A percentile compares a stretch with the other conserved stretches of the same genome.
Evolutionary conservation across 768 basidiomycete genomes (phyloP).

Genomic region (Omphalotus guepiniiformis): DNA sequence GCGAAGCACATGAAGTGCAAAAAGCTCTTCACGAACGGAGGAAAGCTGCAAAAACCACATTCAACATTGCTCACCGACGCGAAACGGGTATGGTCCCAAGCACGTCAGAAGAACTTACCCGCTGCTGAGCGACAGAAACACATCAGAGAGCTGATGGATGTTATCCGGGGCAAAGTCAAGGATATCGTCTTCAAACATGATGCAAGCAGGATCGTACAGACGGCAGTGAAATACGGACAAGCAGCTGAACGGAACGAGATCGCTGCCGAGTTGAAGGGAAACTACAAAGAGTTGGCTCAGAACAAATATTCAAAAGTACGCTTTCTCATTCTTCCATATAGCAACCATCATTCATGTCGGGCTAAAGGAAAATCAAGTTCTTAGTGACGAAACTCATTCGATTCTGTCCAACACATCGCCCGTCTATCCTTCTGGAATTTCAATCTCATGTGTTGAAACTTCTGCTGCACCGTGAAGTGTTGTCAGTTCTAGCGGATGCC

Average conservation of each 20-base stretch:
- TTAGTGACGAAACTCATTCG: conserved; percentile 78
- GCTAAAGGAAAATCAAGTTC: too few relatives aligned
- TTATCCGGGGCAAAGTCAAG: conserved; percentile 76
- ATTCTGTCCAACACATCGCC: conserved; percentile 67
- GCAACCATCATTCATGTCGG: neutral
- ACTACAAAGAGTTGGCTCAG: conserved; percentile 72
- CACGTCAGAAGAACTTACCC: conserved; percentile 66
- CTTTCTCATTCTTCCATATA: neutral
- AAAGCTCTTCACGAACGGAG: conserved; percentile 64
- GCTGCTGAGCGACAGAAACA: conserved; percentile 71
- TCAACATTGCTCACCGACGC: conserved; percentile 64
- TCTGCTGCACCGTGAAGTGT: conserved; percentile 81
- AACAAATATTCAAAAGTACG: conserved; percentile 88
- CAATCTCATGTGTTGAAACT: conserved; percentile 71
- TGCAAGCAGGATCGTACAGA: conserved; percentile 82
- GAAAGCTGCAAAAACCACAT: conserved; percentile 73
- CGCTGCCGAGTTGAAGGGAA: conserved; percentile 78
- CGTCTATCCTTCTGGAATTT: conserved; percentile 75
- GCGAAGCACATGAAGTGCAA: conserved; percentile 72
- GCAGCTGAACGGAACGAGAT: conserved; percentile 75
- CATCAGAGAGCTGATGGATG: conserved; percentile 66
- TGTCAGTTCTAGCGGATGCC: conserved; percentile 78
- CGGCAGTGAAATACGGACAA: conserved; percentile 76
- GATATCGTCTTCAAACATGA: conserved; percentile 91
- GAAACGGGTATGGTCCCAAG: conserved; percentile 74